phyloP scores from a whole-genome alignment of 257 asterid species.

The Thymus quinquecostatus region DNA sequence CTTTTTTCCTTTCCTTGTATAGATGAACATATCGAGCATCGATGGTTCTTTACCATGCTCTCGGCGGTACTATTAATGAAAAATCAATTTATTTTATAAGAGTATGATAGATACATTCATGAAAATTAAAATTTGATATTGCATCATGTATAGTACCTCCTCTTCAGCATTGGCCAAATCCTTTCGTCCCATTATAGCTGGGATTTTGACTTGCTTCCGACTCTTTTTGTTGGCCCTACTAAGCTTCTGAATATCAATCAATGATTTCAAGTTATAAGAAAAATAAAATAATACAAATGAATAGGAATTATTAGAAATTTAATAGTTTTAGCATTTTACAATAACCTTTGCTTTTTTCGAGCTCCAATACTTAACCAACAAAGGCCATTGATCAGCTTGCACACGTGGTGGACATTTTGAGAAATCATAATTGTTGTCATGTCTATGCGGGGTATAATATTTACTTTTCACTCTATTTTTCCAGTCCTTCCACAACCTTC shows the following conservation, averaged over 20 bases:
- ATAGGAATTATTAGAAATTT: neutral
- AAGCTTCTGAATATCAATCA: neutral
- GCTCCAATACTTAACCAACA: slow-evolving; percentile 5
- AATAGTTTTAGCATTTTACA: too few relatives aligned
- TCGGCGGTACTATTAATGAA: neutral
- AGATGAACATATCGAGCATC: neutral
- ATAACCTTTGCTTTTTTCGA: neutral
- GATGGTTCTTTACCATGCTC: slow-evolving; percentile 11
- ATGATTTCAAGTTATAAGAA: neutral
- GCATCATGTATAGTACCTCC: neutral
- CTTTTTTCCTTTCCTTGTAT: neutral
- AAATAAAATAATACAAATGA: too few relatives aligned
- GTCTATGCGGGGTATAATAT: neutral
- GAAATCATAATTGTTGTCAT: neutral
- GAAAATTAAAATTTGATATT: neutral
- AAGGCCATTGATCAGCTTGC: neutral
- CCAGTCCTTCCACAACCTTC: neutral
- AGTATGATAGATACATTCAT: neutral
- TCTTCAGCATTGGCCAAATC: neutral
- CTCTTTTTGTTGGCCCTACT: neutral
- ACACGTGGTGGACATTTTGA: neutral
- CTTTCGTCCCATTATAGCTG: slow-evolving; percentile 9
- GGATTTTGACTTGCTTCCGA: neutral
- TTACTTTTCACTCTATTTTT: neutral
- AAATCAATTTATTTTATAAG: neutral